A percentile compares a stretch with the other conserved stretches of the same genome.
Conservation (phyloP, 2,329 filamentous ascomycete species). For the Raffaelea deltoideospora region DNA sequence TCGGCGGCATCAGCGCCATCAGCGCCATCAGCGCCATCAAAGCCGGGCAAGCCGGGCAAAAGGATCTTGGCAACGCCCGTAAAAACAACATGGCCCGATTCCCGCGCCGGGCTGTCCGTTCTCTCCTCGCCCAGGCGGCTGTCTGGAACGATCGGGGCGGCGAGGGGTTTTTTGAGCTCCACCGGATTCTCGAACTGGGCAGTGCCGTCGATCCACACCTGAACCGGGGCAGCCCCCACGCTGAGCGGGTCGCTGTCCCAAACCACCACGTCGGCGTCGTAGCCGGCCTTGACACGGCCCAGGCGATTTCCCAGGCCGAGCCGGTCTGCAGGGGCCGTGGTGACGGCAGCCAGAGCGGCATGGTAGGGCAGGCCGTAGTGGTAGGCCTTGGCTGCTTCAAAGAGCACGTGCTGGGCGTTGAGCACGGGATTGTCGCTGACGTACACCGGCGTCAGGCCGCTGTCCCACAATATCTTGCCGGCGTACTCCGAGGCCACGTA, state of each 20-base stretch:
- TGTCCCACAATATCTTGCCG: constrained; percentile 49
- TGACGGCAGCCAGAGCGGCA: constrained; percentile 41
- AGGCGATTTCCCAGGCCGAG: constrained; percentile 41
- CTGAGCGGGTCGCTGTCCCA: constrained; percentile 50
- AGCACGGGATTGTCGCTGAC: constrained; percentile 58
- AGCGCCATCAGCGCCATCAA: too few relatives aligned
- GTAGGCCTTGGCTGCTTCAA: constrained; percentile 46
- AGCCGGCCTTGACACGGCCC: constrained; percentile 46
- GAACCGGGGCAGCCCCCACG: constrained; percentile 41
- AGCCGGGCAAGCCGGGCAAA: constrained; percentile 30
- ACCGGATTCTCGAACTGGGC: constrained; percentile 40
- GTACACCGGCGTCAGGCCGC: constrained; percentile 49
- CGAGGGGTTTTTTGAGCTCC: constrained; percentile 34
- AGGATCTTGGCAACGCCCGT: constrained; percentile 38
- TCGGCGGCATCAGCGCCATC: constrained; percentile 12
- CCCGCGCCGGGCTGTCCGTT: constrained; percentile 18
- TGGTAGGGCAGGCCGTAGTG: constrained; percentile 47
- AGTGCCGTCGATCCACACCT: constrained; percentile 49
- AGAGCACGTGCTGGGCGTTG: constrained; percentile 54
- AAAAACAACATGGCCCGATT: constrained; percentile 32
- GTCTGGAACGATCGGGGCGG: constrained; percentile 23
- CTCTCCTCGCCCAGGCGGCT: constrained; percentile 21
- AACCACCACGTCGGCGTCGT: constrained; percentile 44
- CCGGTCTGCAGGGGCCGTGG: constrained; percentile 40
- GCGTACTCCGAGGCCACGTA: constrained; percentile 51